Evolutionary conservation across 192 early-diverging fungal species (phyloP).

Genomic region (Rhizophagus sp.): DNA sequence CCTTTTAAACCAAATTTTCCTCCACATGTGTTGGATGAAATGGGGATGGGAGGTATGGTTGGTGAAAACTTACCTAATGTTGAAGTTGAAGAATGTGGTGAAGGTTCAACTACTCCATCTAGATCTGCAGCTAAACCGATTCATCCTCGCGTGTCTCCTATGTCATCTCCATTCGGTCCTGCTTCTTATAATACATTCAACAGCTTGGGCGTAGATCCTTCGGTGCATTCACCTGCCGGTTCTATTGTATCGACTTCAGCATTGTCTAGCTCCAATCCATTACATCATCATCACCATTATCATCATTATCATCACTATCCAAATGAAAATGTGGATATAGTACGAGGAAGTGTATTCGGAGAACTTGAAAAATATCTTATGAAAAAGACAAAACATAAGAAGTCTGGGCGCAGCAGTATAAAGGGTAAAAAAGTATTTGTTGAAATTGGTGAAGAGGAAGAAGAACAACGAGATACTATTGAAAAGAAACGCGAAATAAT

Average conservation of each 20-base stretch:
- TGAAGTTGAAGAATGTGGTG: conserved; percentile 9
- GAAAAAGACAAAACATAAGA: conserved; percentile 13
- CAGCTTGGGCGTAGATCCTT: conserved; percentile 28
- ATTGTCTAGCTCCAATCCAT: conserved; percentile 31
- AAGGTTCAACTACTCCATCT: neutral
- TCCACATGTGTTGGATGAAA: conserved; percentile 19
- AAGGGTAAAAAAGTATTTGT: conserved; percentile 9
- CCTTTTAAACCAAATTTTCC: conserved; percentile 7
- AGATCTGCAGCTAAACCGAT: conserved; percentile 6
- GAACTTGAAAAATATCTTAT: conserved; percentile 28
- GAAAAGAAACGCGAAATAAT: conserved; percentile 2
- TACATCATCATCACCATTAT: conserved; percentile 31
- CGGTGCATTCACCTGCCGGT: conserved; percentile 22
- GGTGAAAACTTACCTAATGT: neutral
- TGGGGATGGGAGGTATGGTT: neutral
- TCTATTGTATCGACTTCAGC: conserved; percentile 14
- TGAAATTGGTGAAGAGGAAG: conserved; percentile 10
- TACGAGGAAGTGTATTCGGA: conserved; percentile 25
- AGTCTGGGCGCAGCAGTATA: neutral
- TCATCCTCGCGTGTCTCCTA: conserved; percentile 16
- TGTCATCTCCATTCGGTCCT: conserved; percentile 26
- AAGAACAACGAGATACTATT: neutral
- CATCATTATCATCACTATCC: conserved; percentile 29
- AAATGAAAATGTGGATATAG: conserved; percentile 22
- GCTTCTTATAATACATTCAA: conserved; percentile 27